Base-by-base conservation (phyloP, 495 filamentous ascomycete genomes). In the Aspergillus saccharolyticus region DNA sequence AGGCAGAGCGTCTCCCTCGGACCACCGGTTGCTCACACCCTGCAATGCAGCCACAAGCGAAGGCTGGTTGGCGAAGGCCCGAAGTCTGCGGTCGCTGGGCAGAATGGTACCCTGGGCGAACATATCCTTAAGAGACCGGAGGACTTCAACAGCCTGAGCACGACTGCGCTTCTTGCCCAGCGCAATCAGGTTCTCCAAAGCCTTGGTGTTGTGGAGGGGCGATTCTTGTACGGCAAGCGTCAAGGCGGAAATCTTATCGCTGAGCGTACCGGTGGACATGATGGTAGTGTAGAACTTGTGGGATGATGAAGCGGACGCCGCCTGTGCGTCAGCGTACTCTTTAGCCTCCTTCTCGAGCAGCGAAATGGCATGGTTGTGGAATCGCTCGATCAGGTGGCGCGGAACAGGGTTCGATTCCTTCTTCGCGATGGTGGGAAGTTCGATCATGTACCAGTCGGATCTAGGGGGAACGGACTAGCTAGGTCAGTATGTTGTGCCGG, bases 181-280 rank as follows among this genome's bases (percentile, higher is more conserved):
- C 0, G 71, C 77, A 44, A 96, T 78, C 44, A 98, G 78, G 54
- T 79, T 90, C 60, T 96, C 91, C 53, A 97, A 82, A 10, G 90
- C 86, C 61, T 93, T 95, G 52, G 82, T 86, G 49, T 90, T 96
- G 65, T 98, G 94, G 47, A 97, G 73, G 5, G 94, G 94, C 3
- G 94, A 97, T 67, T 97, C 94, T 74, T 98, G 94, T 15, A 96
- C 86, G 21, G 91, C 87, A 47, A 98, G 77, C 1, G 94, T 98
- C 62, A 97, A 74, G 6, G 94, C 94, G 3, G 95, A 97, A 25
- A 97, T 89, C 70, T 96, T 97, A 73, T 98, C 94, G 33, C 91
- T 94, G 52, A 96, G 80, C 8, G 95, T 98, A 74, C 94, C 94
- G 1, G 91, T 91, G 16, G 91, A 75, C 94, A 98, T 97, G 69